Evolutionary conservation across 768 basidiomycete species (phyloP).

Genomic region (Termitomyces sp.): DNA sequence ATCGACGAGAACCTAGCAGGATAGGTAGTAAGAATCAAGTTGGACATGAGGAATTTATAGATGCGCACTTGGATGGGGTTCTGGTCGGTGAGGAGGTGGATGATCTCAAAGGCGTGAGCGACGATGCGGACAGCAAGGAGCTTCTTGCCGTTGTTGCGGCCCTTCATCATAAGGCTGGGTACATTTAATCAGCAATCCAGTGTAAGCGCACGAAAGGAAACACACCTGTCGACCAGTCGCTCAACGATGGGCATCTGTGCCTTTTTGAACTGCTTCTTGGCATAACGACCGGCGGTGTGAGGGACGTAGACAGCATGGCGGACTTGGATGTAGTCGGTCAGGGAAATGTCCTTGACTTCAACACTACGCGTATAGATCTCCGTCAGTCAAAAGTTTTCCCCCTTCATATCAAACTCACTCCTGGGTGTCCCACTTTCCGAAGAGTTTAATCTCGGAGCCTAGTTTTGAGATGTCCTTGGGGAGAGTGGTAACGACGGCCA

Average conservation of each 20-base stretch:
- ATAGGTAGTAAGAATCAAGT: conserved; percentile 4
- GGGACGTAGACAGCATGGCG: conserved; percentile 96
- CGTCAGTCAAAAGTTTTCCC: not conserved
- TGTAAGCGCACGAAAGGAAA: conserved; percentile 6
- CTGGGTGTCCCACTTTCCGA: conserved; percentile 98
- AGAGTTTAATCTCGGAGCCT: conserved; percentile 89
- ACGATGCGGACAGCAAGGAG: conserved; percentile 98
- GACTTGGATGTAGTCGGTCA: conserved; percentile 99
- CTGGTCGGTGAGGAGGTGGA: conserved; percentile 99
- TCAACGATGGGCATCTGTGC: conserved; percentile 99
- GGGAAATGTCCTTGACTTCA: conserved; percentile 98
- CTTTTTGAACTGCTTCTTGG: conserved; percentile 99
- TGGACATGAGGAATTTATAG: not conserved
- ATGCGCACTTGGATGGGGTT: conserved; percentile 93
- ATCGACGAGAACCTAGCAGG: conserved; percentile 81
- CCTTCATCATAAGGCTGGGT: conserved; percentile 98
- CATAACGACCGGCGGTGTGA: conserved; percentile 98
- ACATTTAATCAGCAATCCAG: not conserved
- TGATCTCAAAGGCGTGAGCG: conserved; percentile 98
- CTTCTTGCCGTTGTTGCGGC: conserved; percentile 99
- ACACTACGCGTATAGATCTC: conserved; percentile 51
- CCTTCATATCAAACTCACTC: conserved; percentile 59
- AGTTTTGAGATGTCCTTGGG: conserved; percentile 81
- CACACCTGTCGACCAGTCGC: conserved; percentile 94
- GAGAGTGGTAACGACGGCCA: conserved; percentile 69